These are phyloP conservation scores for Schoenoplectus tabernaemontani DNA, from an alignment of 202 grass and related monocot species.

Conservation along the genomic window DNA sequence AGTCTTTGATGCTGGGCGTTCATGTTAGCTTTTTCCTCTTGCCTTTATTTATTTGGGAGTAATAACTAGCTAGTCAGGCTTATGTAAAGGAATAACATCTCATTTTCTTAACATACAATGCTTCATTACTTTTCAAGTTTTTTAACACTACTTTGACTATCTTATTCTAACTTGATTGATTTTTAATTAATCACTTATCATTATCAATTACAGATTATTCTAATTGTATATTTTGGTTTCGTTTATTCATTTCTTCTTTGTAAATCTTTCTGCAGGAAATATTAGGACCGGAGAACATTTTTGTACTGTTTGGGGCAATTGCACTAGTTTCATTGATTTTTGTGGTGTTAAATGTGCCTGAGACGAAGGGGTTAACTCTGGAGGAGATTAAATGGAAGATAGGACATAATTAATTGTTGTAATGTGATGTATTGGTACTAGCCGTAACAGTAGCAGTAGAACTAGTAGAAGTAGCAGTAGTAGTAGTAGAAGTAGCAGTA, in stretches of 20 bases:
- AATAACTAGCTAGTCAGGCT: background rate
- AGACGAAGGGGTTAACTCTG: conserved; percentile 91
- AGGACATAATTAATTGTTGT: background rate
- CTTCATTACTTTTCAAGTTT: background rate
- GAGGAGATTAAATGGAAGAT: conserved; percentile 72
- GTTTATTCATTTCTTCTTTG: background rate
- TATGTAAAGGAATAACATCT: background rate
- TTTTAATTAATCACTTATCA: background rate
- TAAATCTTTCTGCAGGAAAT: conserved; percentile 41
- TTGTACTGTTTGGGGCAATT: conserved; percentile 76
- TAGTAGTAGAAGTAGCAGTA: too few species aligned
- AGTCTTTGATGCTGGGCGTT: background rate
- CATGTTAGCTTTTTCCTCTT: background rate
- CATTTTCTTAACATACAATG: background rate
- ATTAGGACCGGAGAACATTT: conserved; percentile 75
- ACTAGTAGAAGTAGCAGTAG: background rate
- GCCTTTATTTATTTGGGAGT: background rate
- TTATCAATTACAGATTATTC: background rate
- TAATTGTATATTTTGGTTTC: background rate
- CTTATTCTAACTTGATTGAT: background rate
- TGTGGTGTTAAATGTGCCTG: conserved; percentile 65
- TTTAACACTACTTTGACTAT: background rate
- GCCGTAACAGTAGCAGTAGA: background rate
- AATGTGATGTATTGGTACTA: background rate
- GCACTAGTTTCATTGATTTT: conserved; percentile 68